Evolutionary conservation across 2,329 filamentous ascomycete genomes (phyloP), one percentile per base, ranked within the genome.

Genomic region (Aphanoascus verrucosus): DNA sequence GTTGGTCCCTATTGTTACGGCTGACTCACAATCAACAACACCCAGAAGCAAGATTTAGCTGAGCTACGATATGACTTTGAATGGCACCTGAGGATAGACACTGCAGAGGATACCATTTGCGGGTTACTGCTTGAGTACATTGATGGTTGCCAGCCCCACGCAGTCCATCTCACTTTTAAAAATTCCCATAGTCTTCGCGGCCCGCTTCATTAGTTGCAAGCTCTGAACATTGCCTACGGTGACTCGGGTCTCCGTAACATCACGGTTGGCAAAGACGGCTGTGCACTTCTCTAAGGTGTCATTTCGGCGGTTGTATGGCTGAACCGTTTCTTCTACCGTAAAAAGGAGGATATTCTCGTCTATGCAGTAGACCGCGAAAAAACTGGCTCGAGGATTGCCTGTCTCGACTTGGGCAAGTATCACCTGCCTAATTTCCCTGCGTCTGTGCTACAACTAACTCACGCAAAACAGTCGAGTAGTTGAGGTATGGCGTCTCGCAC

Each of bases 101-200:
- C 54, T 3, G 42, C 20, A 19, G 9, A 53, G 3, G 49, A 53
- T 20, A 49, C 54, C 17, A 23, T 55, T 44, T 37, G 49, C 23
- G 54, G 42, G 43, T 15, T 53, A 35, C 31, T 52, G 11, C 49
- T 55, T 31, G 49, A 55, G 47, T 55, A 52, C 31, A 52, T 55
- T 34, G 49, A 55, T 7, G 49, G 48, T 8, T 42, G 15, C 17
- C 52, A 31, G 17, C 31, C 52, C 23, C 42, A 55, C 14, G 19
- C 23, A 32, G 54, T 34, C 8, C 35, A 7, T 38, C 12, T 52
- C 11, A 47, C 54, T 6, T 5, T 34, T 20, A 23, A n/a, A 6
- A 19, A 11, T 14, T 35, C 43, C 12, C 41, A 55, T 17, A 55
- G 48, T 38, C 34, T 55, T 17, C 54, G 54, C 7, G 43, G 48